Percentiles rank a stretch among this genome's conserved stretches.
Conservation (phyloP, 768 basidiomycete genomes). For the Pholiota molesta region DNA sequence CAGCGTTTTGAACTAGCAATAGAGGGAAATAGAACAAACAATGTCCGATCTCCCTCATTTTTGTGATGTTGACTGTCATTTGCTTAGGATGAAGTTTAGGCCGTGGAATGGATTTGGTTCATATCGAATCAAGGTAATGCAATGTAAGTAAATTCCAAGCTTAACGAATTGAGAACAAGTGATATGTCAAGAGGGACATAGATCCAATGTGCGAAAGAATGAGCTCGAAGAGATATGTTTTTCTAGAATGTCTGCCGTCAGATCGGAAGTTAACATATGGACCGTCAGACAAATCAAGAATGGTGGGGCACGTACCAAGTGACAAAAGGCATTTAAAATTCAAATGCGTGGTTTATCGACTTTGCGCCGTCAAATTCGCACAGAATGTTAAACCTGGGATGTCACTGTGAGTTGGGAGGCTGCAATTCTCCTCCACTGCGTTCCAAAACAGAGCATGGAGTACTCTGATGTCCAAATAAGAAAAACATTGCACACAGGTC, state of each 20-base stretch:
- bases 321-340: background rate
- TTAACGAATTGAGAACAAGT: conserved; percentile 5
- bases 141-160: background rate
- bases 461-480: background rate
- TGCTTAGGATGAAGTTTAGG: background rate
- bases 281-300: conserved; percentile 1
- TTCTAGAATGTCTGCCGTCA: conserved; percentile 9
- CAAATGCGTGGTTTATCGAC: background rate
- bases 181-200: conserved; percentile 8
- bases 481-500: background rate
- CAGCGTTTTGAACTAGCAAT: background rate
- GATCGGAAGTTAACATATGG: conserved; percentile 8
- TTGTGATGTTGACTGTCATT: background rate
- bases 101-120: background rate
- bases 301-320: conserved; percentile 2
- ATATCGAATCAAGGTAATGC: background rate
- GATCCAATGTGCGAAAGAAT: conserved; percentile 3
- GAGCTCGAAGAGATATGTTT: background rate
- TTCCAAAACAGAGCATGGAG: background rate
- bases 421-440: background rate
- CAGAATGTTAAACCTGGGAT: conserved; percentile 10
- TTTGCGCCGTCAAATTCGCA: conserved; percentile 4
- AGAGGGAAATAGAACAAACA: background rate
- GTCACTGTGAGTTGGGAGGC: background rate
- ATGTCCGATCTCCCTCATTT: background rate